phyloP scores from a whole-genome alignment of 2,329 filamentous ascomycete species.

The Myriosclerotinia duriaeana region DNA sequence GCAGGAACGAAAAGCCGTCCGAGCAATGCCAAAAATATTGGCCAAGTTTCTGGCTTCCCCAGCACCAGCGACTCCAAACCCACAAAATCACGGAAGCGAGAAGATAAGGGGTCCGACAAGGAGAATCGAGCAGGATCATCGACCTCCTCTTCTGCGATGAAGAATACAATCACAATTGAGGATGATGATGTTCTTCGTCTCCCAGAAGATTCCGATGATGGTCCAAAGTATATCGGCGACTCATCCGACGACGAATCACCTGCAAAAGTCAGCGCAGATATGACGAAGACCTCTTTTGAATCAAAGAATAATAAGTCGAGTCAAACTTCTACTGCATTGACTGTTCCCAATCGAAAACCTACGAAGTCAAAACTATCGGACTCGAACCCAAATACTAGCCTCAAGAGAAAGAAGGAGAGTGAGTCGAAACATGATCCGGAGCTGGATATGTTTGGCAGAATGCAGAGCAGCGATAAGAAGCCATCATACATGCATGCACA shows the following conservation, averaged over 20 bases:
- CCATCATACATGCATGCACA: slow-evolving; percentile 14
- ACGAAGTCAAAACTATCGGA: not conserved
- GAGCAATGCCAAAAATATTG: not conserved
- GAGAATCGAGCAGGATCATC: slow-evolving; percentile 3
- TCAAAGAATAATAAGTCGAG: not conserved
- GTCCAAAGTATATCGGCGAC: not conserved
- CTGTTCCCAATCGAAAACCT: not conserved
- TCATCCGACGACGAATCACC: slow-evolving; percentile 19
- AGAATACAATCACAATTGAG: not conserved
- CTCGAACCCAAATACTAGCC: slow-evolving; percentile 9
- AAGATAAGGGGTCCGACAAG: slow-evolving; percentile 4
- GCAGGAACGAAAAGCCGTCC: slow-evolving; percentile 1
- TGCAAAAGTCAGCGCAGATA: slow-evolving; percentile 15
- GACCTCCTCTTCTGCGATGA: not conserved
- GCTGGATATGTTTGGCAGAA: slow-evolving; percentile 29
- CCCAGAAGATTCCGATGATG: slow-evolving; percentile 23
- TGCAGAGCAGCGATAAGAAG: slow-evolving; percentile 23
- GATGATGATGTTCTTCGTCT: slow-evolving; percentile 11
- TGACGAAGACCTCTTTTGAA: slow-evolving; percentile 15
- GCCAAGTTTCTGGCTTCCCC: not conserved
- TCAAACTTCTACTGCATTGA: not conserved
- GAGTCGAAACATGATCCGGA: slow-evolving; percentile 23
- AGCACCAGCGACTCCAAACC: not conserved
- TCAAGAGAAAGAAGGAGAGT: slow-evolving; percentile 31
- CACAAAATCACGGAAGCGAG: not conserved